Evolutionary conservation across 495 filamentous ascomycete genomes (phyloP), one percentile per base, ranked within the genome.

Genomic region (Penicillium waksmanii): DNA sequence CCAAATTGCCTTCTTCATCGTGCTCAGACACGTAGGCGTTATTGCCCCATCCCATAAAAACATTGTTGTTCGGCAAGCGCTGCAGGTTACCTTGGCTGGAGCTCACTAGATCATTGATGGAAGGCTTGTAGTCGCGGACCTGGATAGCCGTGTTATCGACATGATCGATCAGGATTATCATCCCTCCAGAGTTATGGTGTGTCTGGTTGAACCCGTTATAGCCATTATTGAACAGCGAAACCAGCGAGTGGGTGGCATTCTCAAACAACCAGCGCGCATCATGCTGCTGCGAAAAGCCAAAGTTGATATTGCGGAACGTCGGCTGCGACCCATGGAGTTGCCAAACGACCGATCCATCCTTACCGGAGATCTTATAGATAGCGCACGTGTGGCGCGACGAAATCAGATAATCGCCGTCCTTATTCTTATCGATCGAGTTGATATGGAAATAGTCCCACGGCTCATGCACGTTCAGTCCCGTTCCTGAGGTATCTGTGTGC

Each of bases 381-480:
- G 82, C 75, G 64, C 78, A 81, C 1, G 80, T 80, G 63, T 87
- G 80, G 5, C 85, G 82, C 7, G 82, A 81, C 2, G 84, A 87
- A 25, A 87, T 80, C 40, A 87, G 64, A 63, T 87, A 87, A 68
- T 85, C 80, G 6, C 84, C 83, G 4, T 80, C 77, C 0, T 46
- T 44, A 64, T 84, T 80, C 67, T 85, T 86, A 63, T 87, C 84
- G 52, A 88, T 75, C 18, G 82, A 84, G 68, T 87, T 86, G 70
- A 88, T 84, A 68, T 86, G 84, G 73, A 87, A 87, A 66, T 83
- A 87, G 67, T 88, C 84, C 81, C 82, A 87, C 4, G 85, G 80
- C 58, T 80, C 66, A 56, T 64, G 66, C 43, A 74, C 68, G 46
- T 73, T 63, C 65, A 79, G 63, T 50, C 75, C 75, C 21, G 77